Evolutionary conservation across 2,329 filamentous ascomycete species (phyloP), one percentile per base, ranked within the genome.

Genomic region (Fusarium domesticum): DNA sequence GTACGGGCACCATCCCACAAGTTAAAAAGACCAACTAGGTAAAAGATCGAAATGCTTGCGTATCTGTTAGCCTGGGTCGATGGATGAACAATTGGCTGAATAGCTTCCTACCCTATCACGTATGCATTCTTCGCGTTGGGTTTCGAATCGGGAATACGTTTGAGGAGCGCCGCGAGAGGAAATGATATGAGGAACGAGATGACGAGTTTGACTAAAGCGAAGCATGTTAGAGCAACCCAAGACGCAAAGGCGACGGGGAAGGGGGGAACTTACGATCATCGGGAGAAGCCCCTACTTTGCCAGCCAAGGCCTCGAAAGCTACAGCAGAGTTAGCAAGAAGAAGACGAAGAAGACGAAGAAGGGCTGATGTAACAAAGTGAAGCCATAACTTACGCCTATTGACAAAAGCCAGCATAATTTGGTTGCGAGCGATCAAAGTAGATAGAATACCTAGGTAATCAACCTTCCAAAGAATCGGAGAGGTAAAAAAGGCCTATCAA

Each of bases 181-280:
- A 95, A 98, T 10, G 93, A 97, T 31, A 96, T 69, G 37, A 98
- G 76, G 67, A 97, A 95, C 6, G 88, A 89, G 64, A 84, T 84
- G 59, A 96, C 85, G 58, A 97, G 85, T 68, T 98, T 98, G 57
- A 98, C 91, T 96, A 58, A 45, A 37, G n/a, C 8, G 18, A 23
- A 25, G 6, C 32, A 40, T 37, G 43, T 60, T 35, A 57, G 53
- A n/a, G 28, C 33, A n/a, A 25, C 16, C 18, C 19, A 16, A 28
- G 40, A 33, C 45, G 10, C 4, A 12, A 14, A 19, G 32, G 16
- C 14, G 8, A 12, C n/a, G 15, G 18, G 18, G 18, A 45, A 33
- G 25, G 18, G n/a, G 12, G 31, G 33, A 30, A 30, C 65, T 58
- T 41, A 70, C 68, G 58, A 58, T 71, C 68, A 44, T 70, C 68